These are phyloP conservation scores for Mrakia gelida DNA, from an alignment of 768 basidiomycete species.

Conservation along the genomic window DNA sequence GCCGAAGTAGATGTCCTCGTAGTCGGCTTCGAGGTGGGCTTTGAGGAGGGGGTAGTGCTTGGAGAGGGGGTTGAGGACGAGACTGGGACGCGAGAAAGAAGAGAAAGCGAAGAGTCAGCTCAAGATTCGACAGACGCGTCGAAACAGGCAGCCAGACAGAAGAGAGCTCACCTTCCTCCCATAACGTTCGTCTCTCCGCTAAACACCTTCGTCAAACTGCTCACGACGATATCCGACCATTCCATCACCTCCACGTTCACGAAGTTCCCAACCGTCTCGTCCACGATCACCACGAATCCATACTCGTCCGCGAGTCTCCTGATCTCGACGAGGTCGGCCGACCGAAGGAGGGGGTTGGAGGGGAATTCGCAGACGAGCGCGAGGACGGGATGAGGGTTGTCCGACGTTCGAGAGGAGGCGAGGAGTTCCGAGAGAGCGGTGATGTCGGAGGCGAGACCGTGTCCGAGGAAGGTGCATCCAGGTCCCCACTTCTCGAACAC, in stretches of 20 bases:
- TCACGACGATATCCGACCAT: constrained; percentile 82
- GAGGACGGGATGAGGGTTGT: constrained; percentile 56
- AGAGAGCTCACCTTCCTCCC: constrained; percentile 77
- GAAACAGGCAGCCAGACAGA: background rate
- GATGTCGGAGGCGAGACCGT: constrained; percentile 70
- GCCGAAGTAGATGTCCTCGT: constrained; percentile 80
- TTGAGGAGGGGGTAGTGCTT: constrained; percentile 67
- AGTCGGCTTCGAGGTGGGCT: constrained; percentile 54
- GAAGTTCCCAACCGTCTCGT: constrained; percentile 93
- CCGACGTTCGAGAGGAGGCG: constrained; percentile 35
- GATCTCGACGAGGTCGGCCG: constrained; percentile 68
- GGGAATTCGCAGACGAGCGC: constrained; percentile 91
- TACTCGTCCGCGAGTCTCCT: constrained; percentile 78
- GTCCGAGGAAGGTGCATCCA: constrained; percentile 82
- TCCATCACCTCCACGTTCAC: constrained; percentile 85
- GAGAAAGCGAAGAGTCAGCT: background rate
- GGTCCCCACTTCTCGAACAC: constrained; percentile 94
- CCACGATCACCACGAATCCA: constrained; percentile 80
- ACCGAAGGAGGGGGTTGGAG: constrained; percentile 88
- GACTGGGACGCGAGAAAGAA: constrained; percentile 49
- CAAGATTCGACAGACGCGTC: background rate
- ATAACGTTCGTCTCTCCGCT: constrained; percentile 92
- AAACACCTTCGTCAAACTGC: constrained; percentile 90
- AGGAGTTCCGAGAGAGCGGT: constrained; percentile 65
- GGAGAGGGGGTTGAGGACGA: constrained; percentile 77